Evolutionary conservation across 306 rosid species (phyloP).

Genomic region (Lathyrus aphaca): DNA sequence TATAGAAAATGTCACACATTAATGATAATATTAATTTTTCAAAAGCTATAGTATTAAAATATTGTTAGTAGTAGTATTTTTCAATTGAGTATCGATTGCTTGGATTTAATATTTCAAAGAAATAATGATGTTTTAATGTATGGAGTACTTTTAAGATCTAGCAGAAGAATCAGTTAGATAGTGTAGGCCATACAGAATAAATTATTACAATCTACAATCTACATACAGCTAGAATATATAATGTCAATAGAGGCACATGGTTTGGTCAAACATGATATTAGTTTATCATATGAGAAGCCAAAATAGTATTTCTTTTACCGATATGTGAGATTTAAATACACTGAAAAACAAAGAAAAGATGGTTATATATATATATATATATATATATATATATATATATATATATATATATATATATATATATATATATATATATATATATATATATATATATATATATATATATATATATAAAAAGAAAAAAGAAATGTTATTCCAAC

Average conservation of each 20-base stretch:
- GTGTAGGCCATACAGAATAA: constrained; percentile 62
- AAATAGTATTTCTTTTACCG: background rate
- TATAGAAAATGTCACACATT: constrained; percentile 43
- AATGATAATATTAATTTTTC: constrained; percentile 22
- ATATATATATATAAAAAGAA: too few species aligned
- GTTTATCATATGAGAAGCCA: too few species aligned
- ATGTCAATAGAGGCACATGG: too few species aligned
- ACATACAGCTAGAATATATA: constrained; percentile 30
- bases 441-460: too few species aligned
- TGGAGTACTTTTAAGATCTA: constrained; percentile 61
- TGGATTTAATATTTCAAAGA: constrained; percentile 20
- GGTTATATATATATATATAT: too few species aligned
- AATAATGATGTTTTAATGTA: constrained; percentile 43
- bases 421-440: too few species aligned
- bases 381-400: too few species aligned
- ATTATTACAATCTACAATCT: constrained; percentile 24
- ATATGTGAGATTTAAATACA: background rate
- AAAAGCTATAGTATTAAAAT: too few species aligned
- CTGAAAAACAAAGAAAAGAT: too few species aligned
- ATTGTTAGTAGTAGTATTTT: constrained; percentile 9
- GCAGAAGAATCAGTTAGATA: constrained; percentile 62
- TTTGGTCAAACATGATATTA: too few species aligned
- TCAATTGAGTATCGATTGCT: constrained; percentile 2
- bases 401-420: too few species aligned
- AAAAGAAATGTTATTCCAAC: too few species aligned